These are phyloP conservation scores for Microstegium vimineum DNA, from an alignment of 176 grass and related monocot species.

Conservation along the genomic window DNA sequence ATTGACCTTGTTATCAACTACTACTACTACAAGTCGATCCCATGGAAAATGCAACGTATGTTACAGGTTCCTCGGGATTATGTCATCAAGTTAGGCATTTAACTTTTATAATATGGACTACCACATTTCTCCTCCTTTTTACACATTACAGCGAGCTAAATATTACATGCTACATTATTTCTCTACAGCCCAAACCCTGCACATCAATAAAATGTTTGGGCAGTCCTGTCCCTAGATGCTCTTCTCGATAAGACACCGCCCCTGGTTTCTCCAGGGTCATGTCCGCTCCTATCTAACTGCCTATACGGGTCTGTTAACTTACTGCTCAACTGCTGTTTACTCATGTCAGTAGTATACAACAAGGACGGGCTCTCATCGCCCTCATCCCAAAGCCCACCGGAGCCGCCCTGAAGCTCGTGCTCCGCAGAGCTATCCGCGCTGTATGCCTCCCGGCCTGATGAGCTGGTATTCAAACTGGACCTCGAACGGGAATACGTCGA, in stretches of 20 bases:
- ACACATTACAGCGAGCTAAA: slow-evolving; percentile 41
- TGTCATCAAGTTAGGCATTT: background rate
- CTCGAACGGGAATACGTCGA: slow-evolving; percentile 3
- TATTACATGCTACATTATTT: slow-evolving; percentile 44
- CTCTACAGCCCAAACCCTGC: slow-evolving; percentile 76
- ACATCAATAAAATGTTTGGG: slow-evolving; percentile 78
- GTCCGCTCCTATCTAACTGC: slow-evolving; percentile 47
- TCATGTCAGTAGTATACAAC: slow-evolving; percentile 50
- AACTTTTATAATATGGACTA: slow-evolving; percentile 19
- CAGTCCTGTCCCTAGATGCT: slow-evolving; percentile 36
- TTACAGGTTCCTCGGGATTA: background rate
- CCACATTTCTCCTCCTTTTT: slow-evolving; percentile 26
- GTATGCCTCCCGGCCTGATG: slow-evolving; percentile 15
- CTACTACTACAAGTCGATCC: background rate
- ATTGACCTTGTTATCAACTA: background rate
- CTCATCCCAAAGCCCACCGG: slow-evolving; percentile 8
- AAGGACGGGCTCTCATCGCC: slow-evolving; percentile 24
- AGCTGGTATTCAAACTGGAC: slow-evolving; percentile 41
- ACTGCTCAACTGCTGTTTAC: slow-evolving; percentile 36
- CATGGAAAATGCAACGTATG: background rate
- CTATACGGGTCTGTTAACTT: slow-evolving; percentile 57
- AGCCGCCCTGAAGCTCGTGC: slow-evolving; percentile 4
- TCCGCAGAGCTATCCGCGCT: background rate
- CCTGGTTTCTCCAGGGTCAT: slow-evolving; percentile 44
- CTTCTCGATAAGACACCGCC: slow-evolving; percentile 44